A percentile compares a stretch with the other conserved stretches of the same genome.
These are phyloP conservation scores for Geosmithia morbida DNA, from an alignment of 2,329 filamentous ascomycete species.

Conservation along the genomic window DNA sequence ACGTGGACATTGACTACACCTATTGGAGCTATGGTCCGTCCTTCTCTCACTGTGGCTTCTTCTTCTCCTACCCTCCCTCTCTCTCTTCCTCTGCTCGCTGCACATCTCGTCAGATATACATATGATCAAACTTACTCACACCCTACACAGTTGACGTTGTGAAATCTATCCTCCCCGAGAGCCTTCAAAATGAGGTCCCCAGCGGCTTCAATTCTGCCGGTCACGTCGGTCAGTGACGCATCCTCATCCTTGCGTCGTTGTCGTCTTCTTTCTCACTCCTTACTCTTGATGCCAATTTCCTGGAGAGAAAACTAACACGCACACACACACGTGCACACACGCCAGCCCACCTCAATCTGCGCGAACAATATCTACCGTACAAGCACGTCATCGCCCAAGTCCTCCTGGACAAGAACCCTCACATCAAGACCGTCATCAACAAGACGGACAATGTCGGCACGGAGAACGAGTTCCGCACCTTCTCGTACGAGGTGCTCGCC, in stretches of 20 bases:
- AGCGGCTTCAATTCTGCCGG: constrained; percentile 79
- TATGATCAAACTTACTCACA: not conserved
- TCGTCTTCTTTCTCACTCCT: not conserved
- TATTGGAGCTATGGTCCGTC: constrained; percentile 69
- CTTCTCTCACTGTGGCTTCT: not conserved
- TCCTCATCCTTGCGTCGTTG: too few relatives aligned
- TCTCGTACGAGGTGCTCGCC: constrained; percentile 78
- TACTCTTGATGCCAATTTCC: not conserved
- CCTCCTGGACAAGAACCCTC: constrained; percentile 76
- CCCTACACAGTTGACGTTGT: constrained; percentile 63
- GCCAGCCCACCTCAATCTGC: constrained; percentile 77
- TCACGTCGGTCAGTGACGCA: constrained; percentile 65
- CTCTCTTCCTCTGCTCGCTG: not conserved
- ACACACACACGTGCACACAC: constrained; percentile 1
- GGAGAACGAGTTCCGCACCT: constrained; percentile 79
- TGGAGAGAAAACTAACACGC: too few relatives aligned
- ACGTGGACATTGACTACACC: constrained; percentile 64
- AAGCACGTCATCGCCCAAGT: constrained; percentile 76
- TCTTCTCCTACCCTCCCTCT: not conserved
- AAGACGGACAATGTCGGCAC: constrained; percentile 81
- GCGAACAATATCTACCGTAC: constrained; percentile 70
- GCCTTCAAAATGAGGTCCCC: constrained; percentile 67
- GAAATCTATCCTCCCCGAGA: constrained; percentile 63
- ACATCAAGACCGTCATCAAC: constrained; percentile 83
- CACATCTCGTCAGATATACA: too few relatives aligned